These are phyloP conservation scores for Lentinula guzmanii DNA, from an alignment of 768 basidiomycete species.

Conservation along the genomic window DNA sequence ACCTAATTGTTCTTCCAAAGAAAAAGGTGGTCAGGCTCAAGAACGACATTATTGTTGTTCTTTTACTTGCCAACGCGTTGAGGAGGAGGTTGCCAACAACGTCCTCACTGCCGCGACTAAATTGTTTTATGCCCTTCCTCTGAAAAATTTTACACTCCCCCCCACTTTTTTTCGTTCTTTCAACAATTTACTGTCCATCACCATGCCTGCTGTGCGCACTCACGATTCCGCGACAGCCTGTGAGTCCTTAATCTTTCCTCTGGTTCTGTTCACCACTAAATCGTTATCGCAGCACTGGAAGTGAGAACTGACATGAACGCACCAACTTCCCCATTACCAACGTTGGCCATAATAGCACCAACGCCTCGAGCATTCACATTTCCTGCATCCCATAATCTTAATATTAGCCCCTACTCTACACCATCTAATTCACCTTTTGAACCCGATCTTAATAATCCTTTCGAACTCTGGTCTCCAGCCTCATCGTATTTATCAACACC, in stretches of 20 bases:
- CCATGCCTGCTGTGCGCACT: slow-evolving; percentile 78
- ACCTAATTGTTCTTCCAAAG: slow-evolving; percentile 53
- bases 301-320: slow-evolving; percentile 53
- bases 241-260: slow-evolving; percentile 20
- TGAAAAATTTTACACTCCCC: slow-evolving; percentile 18
- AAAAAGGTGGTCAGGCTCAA: slow-evolving; percentile 36
- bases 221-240: slow-evolving; percentile 59
- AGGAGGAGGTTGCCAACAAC: slow-evolving; percentile 26
- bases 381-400: slow-evolving; percentile 52
- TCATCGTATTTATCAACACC: slow-evolving; percentile 31
- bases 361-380: slow-evolving; percentile 70
- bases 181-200: slow-evolving; percentile 19
- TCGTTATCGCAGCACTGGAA: slow-evolving; percentile 51
- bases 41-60: slow-evolving; percentile 25
- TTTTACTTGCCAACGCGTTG: slow-evolving; percentile 20
- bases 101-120: slow-evolving; percentile 22
- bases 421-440: slow-evolving; percentile 70
- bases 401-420: slow-evolving; percentile 65
- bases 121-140: slow-evolving; percentile 18
- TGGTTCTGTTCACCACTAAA: background rate
- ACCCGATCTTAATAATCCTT: slow-evolving; percentile 50
- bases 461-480: slow-evolving; percentile 32
- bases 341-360: slow-evolving; percentile 58
- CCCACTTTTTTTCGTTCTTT: slow-evolving; percentile 9
- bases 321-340: slow-evolving; percentile 34